Percentiles rank a stretch among this genome's conserved stretches.
Evolutionary conservation across 225 moss, liverwort and hornwort genomes (phyloP).

Genomic region (Neckera pumila): DNA sequence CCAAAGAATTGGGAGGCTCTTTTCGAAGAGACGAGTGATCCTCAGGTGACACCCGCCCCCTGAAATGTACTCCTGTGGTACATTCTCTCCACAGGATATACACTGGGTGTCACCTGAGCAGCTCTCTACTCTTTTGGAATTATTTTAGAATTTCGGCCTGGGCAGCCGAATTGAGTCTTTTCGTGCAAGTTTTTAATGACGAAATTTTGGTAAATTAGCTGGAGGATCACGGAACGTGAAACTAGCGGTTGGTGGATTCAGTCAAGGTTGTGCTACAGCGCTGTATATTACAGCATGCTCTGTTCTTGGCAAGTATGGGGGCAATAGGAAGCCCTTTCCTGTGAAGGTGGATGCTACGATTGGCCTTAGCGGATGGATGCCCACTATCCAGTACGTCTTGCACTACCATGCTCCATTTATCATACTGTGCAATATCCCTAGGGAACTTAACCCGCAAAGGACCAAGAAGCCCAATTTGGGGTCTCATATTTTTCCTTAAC

Average conservation of each 20-base stretch:
- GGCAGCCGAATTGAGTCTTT: not conserved
- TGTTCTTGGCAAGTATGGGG: constrained; percentile 42
- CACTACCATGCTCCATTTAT: not conserved
- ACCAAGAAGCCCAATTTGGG: not conserved
- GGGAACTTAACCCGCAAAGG: not conserved
- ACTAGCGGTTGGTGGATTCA: constrained; percentile 44
- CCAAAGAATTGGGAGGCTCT: not conserved
- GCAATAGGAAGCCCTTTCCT: constrained; percentile 36
- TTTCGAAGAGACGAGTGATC: not conserved
- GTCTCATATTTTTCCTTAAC: not conserved
- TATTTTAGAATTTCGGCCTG: not conserved
- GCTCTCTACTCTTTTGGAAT: not conserved
- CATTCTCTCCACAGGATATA: not conserved
- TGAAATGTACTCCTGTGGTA: not conserved
- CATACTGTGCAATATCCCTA: not conserved
- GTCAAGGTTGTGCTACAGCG: constrained; percentile 51
- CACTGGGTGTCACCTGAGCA: not conserved
- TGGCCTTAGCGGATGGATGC: constrained; percentile 54
- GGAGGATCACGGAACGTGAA: constrained; percentile 28
- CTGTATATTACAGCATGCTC: constrained; percentile 36
- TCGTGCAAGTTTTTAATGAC: not conserved
- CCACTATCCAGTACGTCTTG: constrained; percentile 33
- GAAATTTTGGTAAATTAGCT: not conserved
- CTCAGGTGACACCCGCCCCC: not conserved
- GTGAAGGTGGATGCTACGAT: constrained; percentile 45